These are phyloP conservation scores for Fusarium illudens DNA, from an alignment of 2,329 filamentous ascomycete species.

Conservation along the genomic window DNA sequence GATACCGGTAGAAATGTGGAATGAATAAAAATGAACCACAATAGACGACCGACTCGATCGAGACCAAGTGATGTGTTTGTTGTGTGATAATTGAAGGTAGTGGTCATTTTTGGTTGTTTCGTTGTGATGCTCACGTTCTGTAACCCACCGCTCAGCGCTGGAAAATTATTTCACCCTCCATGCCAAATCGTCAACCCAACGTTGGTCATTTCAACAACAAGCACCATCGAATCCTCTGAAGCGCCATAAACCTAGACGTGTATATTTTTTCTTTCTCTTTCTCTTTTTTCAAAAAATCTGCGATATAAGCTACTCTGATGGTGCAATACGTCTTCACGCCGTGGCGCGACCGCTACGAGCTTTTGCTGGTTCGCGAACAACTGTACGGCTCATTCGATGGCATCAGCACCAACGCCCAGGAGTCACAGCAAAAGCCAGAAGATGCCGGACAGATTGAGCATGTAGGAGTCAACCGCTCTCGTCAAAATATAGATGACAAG, in stretches of 20 bases:
- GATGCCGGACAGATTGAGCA: background rate
- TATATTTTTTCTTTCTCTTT: too few relatives aligned
- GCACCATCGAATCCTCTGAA: background rate
- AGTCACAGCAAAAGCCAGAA: background rate
- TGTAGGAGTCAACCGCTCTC: background rate
- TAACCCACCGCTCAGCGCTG: background rate
- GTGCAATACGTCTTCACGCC: slow-evolving; percentile 77
- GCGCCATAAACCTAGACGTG: background rate
- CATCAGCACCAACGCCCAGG: slow-evolving; percentile 3
- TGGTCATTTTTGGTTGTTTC: background rate
- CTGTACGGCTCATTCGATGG: slow-evolving; percentile 60
- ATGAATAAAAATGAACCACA: background rate
- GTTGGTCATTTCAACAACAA: background rate
- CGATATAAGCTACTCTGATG: slow-evolving; percentile 53
- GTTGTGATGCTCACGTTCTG: background rate
- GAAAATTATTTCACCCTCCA: slow-evolving; percentile 19
- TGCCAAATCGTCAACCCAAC: slow-evolving; percentile 3
- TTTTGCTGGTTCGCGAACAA: slow-evolving; percentile 70
- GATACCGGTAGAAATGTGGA: background rate
- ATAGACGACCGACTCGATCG: too few relatives aligned
- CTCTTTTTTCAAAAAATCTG: too few relatives aligned
- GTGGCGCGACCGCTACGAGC: slow-evolving; percentile 72
- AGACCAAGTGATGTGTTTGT: background rate
- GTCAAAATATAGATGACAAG: slow-evolving; percentile 8
- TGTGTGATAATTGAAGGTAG: background rate